Evolutionary conservation across 352 stramenopile genomes (phyloP), one percentile per base, ranked within the genome.

Genomic region (Globisporangium cystogenes): DNA sequence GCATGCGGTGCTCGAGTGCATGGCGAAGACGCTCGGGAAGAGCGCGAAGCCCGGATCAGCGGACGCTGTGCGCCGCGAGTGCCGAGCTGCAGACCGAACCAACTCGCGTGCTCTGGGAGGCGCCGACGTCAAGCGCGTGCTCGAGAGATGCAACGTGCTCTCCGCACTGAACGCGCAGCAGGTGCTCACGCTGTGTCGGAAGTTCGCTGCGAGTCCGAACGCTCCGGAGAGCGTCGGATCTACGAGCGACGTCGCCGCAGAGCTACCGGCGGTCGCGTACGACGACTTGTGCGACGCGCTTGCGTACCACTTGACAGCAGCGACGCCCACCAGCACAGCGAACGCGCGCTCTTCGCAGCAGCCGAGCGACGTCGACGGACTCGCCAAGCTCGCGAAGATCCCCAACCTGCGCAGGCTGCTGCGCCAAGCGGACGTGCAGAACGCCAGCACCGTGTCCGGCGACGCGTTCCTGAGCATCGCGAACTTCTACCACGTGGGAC

Each of bases 271-370:
- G 14, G 74, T 87, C 36, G 23, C 49, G 3, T 88, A 86, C 43
- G 70, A 84, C 24, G 71, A 86, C 1, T 86, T 87, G 27, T 92
- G 76, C 35, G 76, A 92, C 55, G 63, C 65, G 2, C 45, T 92
- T 0, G 51, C 61, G 0, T 16, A 46, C 12, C 33, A 29, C 10
- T 14, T 45, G 31, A 21, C 29, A 37, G 37, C 26, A 52, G 5
- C n/a, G 39, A 40, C 6, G 40, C 55, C 35, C 15, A 45, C 6
- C 7, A 33, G 18, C 39, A 44, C 18, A 11, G 27, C 12, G n/a
- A 5, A 23, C n/a, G 15, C 40, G 20, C 15, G 18, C 40, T 23
- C n/a, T 2, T 26, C 40, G 16, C 7, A 36, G 10, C 24, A n/a
- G 50, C 7, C 3, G 46, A 36, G 10, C n/a, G 36, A 45, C 12